Evolutionary conservation across 2,329 filamentous ascomycete species (phyloP).

Genomic region (Arthrobotrys musiformis): DNA sequence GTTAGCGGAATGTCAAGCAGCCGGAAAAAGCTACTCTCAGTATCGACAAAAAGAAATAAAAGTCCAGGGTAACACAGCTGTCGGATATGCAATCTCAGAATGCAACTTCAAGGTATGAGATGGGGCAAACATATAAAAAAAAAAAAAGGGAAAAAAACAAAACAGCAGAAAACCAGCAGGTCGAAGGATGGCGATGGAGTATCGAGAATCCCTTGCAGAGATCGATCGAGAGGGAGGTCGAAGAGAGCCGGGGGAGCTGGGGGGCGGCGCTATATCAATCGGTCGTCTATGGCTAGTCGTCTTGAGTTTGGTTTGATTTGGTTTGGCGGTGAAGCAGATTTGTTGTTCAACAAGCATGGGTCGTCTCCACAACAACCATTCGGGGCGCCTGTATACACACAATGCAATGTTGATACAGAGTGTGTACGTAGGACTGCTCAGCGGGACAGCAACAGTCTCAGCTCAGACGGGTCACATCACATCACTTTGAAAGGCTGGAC

Average conservation of each 20-base stretch:
- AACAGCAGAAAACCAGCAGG: background rate
- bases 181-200: background rate
- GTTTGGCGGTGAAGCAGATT: slow-evolving; percentile 30
- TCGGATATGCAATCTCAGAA: background rate
- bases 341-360: slow-evolving; percentile 49
- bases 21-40: slow-evolving; percentile 24
- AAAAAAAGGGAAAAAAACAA: background rate
- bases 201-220: slow-evolving; percentile 16
- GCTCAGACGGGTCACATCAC: slow-evolving; percentile 18
- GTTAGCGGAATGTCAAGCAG: slow-evolving; percentile 32
- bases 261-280: slow-evolving; percentile 44
- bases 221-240: slow-evolving; percentile 24
- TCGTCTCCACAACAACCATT: slow-evolving; percentile 55
- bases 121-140: background rate
- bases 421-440: too few relatives aligned
- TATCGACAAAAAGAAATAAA: slow-evolving; percentile 8
- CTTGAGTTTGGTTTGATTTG: slow-evolving; percentile 1
- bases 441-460: background rate
- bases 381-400: slow-evolving; percentile 18
- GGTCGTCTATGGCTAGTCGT: slow-evolving; percentile 27
- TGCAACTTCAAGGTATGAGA: background rate
- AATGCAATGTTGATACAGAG: too few relatives aligned
- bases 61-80: slow-evolving; percentile 14
- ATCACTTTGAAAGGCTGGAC: background rate
- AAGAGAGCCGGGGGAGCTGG: slow-evolving; percentile 35